Evolutionary conservation across 2,329 filamentous ascomycete genomes (phyloP).

Genomic region (Calonectria pseudoreteaudii): DNA sequence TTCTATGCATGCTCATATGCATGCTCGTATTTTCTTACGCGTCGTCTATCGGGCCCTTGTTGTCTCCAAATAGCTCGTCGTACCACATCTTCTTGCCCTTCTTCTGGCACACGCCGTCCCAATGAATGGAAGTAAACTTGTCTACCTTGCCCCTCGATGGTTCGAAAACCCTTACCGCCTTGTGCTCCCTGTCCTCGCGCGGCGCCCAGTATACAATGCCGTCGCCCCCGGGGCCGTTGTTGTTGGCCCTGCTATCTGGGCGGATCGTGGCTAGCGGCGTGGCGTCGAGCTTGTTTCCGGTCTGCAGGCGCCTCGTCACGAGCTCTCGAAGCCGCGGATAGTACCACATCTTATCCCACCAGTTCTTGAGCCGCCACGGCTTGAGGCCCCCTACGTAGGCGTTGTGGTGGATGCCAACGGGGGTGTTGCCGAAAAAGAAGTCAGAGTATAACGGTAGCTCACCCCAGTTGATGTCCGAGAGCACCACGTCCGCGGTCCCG

Average conservation of each 20-base stretch:
- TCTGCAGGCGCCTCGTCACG: constrained; percentile 40
- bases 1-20: not conserved
- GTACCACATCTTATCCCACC: constrained; percentile 54
- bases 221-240: not conserved
- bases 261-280: constrained; percentile 36
- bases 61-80: constrained; percentile 49
- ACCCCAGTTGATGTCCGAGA: constrained; percentile 44
- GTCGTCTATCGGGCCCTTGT: constrained; percentile 43
- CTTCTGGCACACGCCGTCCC: constrained; percentile 51
- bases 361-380: constrained; percentile 45
- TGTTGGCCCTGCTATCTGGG: not conserved
- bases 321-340: constrained; percentile 47
- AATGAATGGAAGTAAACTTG: constrained; percentile 41
- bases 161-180: constrained; percentile 39
- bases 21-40: not conserved
- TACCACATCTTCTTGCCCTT: constrained; percentile 44
- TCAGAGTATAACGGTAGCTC: constrained; percentile 50
- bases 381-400: constrained; percentile 50
- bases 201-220: constrained; percentile 42
- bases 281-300: constrained; percentile 6
- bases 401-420: constrained; percentile 53
- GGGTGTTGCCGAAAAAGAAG: constrained; percentile 50
- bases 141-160: constrained; percentile 25
- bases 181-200: constrained; percentile 26
- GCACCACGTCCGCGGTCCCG: constrained; percentile 21